Evolutionary conservation across 306 rosid species (phyloP), one percentile per base, ranked within the genome.

Genomic region (Geum urbanum): DNA sequence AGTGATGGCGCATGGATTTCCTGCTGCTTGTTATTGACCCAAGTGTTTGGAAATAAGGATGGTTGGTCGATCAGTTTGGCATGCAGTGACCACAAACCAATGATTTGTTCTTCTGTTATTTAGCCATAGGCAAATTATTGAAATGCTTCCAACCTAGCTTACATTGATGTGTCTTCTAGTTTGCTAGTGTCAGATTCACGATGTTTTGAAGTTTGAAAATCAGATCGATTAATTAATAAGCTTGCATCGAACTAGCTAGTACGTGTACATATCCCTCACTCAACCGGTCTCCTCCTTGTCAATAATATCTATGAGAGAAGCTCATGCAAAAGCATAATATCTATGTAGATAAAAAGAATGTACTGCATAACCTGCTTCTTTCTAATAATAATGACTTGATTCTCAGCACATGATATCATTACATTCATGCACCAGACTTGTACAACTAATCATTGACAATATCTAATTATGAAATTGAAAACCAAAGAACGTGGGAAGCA

Each of bases 1-100:
- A n/a, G n/a, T n/a, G n/a, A n/a, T n/a, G n/a, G n/a, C n/a, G n/a
- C n/a, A n/a, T n/a, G n/a, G n/a, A n/a, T n/a, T n/a, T 16, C 66
- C 74, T 44, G 66, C 74, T 43, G 66, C 74, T 70, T 56, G 66
- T 44, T 45, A 12, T 45, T 70, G 66, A 70, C 74, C 74, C 3
- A 24, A 43, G 9, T 40, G 19, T 46, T 69, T 69, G 73, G 50
- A 19, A 27, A 44, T 63, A 9, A 43, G 60, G 59, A 70, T 44
- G 67, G 24, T 9, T 57, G 74, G 32, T 70, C 44, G 69, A 19
- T 66, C 18, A 56, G 32, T 46, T 24, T 70, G 74, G 48, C 16
- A 32, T 32, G 37, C 37, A 14, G 5, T 9, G 53, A 20, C 65
- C 13, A 22, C 27, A 22, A 41, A 44, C 18, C 32, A 55, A 44